These are phyloP conservation scores for Tolypocladium capitatum DNA, from an alignment of 2,329 filamentous ascomycete genomes.

Conservation along the genomic window DNA sequence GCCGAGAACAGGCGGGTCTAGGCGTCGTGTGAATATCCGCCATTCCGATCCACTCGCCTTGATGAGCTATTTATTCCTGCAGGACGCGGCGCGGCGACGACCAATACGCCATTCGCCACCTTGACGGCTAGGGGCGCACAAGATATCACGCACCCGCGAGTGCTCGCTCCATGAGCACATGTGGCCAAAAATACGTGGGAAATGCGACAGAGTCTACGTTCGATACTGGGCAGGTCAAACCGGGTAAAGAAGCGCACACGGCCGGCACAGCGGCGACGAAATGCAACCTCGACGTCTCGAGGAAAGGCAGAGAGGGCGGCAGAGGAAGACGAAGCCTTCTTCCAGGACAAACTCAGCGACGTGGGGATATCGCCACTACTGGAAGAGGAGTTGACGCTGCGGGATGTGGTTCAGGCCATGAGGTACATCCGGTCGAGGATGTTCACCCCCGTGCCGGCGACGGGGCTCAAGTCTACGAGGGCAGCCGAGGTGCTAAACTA, in stretches of 20 bases:
- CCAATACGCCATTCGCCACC: background rate
- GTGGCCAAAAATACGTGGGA: background rate
- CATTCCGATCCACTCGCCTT: background rate
- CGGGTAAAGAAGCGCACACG: slow-evolving; percentile 20
- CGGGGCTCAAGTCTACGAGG: slow-evolving; percentile 50
- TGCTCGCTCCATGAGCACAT: background rate
- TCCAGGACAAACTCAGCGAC: slow-evolving; percentile 42
- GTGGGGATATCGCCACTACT: slow-evolving; percentile 42
- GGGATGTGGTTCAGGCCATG: slow-evolving; percentile 53
- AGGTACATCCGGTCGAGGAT: slow-evolving; percentile 46
- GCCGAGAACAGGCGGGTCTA: background rate
- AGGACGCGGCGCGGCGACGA: background rate
- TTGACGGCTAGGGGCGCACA: background rate
- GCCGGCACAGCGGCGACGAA: slow-evolving; percentile 1
- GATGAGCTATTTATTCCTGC: background rate
- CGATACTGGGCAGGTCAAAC: slow-evolving; percentile 23
- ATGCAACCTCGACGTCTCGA: slow-evolving; percentile 10
- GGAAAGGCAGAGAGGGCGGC: slow-evolving; percentile 12
- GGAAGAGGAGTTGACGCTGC: slow-evolving; percentile 39
- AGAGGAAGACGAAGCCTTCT: slow-evolving; percentile 15
- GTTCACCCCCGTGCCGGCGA: slow-evolving; percentile 50
- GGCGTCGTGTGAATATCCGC: background rate
- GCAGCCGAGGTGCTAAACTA: slow-evolving; percentile 52
- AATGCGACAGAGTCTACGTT: slow-evolving; percentile 21
- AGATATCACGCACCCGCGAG: too few relatives aligned